Evolutionary conservation across 1,139 yeast species (phyloP).

Genomic region (Suhomyces maxii): DNA sequence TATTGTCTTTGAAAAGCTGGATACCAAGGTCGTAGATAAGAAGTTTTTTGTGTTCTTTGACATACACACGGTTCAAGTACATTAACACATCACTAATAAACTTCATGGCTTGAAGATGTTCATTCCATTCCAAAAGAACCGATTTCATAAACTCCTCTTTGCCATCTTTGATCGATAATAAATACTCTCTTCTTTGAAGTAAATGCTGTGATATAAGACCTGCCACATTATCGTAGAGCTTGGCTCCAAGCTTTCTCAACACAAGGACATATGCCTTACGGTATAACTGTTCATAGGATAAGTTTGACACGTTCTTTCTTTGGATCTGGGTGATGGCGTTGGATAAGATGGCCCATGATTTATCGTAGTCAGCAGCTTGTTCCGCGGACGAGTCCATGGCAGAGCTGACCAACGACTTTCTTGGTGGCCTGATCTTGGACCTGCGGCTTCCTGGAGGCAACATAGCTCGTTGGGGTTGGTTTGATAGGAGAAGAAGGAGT

Average conservation of each 20-base stretch:
- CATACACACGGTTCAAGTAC: conserved; percentile 85
- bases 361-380: conserved; percentile 56
- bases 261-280: conserved; percentile 81
- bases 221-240: conserved; percentile 64
- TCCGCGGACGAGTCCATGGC: conserved; percentile 19
- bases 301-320: conserved; percentile 66
- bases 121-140: conserved; percentile 65
- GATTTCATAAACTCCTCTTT: conserved; percentile 45
- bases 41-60: conserved; percentile 67
- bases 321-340: conserved; percentile 78
- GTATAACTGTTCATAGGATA: conserved; percentile 84
- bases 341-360: conserved; percentile 70
- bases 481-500: background rate
- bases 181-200: conserved; percentile 24
- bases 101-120: conserved; percentile 72
- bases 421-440: conserved; percentile 75
- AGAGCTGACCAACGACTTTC: conserved; percentile 43
- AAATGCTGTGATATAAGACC: conserved; percentile 54
- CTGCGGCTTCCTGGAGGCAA: conserved; percentile 46
- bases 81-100: conserved; percentile 83
- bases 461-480: conserved; percentile 21
- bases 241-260: conserved; percentile 68
- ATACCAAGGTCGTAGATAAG: conserved; percentile 77
- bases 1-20: conserved; percentile 44
- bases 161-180: conserved; percentile 21